These are phyloP conservation scores for Cystofilobasidium macerans DNA, from an alignment of 768 basidiomycete species.

Conservation along the genomic window DNA sequence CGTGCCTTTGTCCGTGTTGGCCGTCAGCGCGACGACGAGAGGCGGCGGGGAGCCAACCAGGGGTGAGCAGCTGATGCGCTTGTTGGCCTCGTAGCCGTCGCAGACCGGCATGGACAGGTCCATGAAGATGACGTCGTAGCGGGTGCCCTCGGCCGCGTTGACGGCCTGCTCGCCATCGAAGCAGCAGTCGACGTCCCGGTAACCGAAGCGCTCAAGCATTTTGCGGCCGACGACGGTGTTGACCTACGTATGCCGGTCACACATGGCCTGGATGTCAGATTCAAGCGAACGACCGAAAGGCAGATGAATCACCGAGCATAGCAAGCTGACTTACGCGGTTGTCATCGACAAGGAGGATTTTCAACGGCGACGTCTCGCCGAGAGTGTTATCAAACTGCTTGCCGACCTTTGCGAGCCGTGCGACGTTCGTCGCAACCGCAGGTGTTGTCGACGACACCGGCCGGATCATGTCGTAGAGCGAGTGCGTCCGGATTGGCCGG, in stretches of 20 bases:
- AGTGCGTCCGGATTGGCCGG: slow-evolving; percentile 5
- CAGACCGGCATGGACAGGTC: slow-evolving; percentile 7
- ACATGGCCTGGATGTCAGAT: too few species aligned
- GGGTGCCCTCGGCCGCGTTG: neutral
- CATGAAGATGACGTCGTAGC: slow-evolving; percentile 6
- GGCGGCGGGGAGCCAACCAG: neutral
- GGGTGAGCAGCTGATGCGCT: neutral
- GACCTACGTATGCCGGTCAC: slow-evolving; percentile 11
- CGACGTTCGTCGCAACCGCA: neutral
- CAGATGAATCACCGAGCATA: neutral
- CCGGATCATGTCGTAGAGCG: neutral
- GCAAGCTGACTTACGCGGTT: neutral
- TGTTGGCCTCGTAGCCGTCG: slow-evolving; percentile 21
- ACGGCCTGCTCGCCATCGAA: slow-evolving; percentile 17
- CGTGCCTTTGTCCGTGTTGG: slow-evolving; percentile 17
- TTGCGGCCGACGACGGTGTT: slow-evolving; percentile 20
- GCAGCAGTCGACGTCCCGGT: neutral
- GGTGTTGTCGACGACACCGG: neutral
- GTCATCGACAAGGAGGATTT: slow-evolving; percentile 13
- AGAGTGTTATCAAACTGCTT: slow-evolving; percentile 11
- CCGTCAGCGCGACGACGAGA: slow-evolving; percentile 11
- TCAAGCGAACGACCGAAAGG: too few species aligned
- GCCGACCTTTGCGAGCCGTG: neutral
- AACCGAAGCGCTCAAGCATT: slow-evolving; percentile 19
- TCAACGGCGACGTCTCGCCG: slow-evolving; percentile 6